These are phyloP conservation scores for Aspergillus candidus DNA, from an alignment of 2,329 filamentous ascomycete genomes.

Conservation along the genomic window DNA sequence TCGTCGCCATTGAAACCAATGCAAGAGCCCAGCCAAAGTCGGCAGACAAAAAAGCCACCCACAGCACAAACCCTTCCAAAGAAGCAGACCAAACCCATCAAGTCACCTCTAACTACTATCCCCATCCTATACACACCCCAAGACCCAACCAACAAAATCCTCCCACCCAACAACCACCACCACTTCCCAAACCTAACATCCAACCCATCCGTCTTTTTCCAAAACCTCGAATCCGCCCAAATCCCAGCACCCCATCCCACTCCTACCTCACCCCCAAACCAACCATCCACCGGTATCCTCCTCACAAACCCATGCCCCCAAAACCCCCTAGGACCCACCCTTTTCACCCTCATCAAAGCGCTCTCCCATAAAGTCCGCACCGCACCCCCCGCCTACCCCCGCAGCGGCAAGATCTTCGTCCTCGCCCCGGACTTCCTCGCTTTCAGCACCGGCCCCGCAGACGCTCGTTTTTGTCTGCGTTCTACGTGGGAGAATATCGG, in stretches of 20 bases:
- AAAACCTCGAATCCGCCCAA: conserved; percentile 8
- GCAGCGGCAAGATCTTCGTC: conserved; percentile 28
- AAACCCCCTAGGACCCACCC: conserved; percentile 17
- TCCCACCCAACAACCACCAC: conserved; percentile 1
- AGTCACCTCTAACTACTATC: not conserved
- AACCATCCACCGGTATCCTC: conserved; percentile 20
- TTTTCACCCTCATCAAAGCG: conserved; percentile 17
- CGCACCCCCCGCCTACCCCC: conserved; percentile 1
- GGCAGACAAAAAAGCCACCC: not conserved
- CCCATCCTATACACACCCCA: not conserved
- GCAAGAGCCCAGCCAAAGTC: not conserved
- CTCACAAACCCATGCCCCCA: conserved; percentile 18
- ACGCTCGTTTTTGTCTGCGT: conserved; percentile 18
- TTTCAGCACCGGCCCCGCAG: conserved; percentile 8
- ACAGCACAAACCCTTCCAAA: not conserved
- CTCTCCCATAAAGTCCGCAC: conserved; percentile 10
- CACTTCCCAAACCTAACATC: not conserved
- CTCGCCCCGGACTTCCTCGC: conserved; percentile 22
- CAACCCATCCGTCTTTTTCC: not conserved
- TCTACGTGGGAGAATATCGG: conserved; percentile 25
- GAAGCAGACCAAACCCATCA: not conserved
- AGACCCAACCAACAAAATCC: not conserved
- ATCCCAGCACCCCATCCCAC: conserved; percentile 10
- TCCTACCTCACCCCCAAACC: conserved; percentile 10
- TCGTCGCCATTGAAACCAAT: not conserved